These are phyloP conservation scores for Ramularia endophylla DNA, from an alignment of 2,329 filamentous ascomycete genomes.

Conservation along the genomic window DNA sequence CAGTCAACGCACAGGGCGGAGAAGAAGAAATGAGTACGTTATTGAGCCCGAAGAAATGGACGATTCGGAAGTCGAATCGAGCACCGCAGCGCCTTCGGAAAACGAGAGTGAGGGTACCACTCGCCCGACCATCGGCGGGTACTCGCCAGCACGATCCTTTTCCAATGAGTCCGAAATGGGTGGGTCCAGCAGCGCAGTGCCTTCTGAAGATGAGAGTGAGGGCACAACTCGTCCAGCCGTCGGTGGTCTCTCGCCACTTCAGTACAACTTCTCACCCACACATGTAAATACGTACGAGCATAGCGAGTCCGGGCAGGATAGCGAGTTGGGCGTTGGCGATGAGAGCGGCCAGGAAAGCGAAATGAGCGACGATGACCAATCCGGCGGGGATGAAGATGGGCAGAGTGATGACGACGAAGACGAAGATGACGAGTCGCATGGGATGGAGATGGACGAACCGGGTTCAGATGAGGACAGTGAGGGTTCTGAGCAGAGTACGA, in stretches of 20 bases:
- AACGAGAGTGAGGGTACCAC: slow-evolving; percentile 1
- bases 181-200: too few relatives aligned
- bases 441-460: slow-evolving; percentile 2
- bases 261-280: too few relatives aligned
- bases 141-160: too few relatives aligned
- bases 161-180: too few relatives aligned
- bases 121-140: slow-evolving; percentile 4
- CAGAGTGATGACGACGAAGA: neutral
- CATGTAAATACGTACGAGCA: too few relatives aligned
- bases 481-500: slow-evolving; percentile 16
- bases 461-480: slow-evolving; percentile 5
- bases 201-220: slow-evolving; percentile 7
- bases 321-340: too few relatives aligned
- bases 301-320: neutral
- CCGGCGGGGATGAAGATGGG: too few relatives aligned
- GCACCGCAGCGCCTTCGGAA: neutral
- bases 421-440: slow-evolving; percentile 4
- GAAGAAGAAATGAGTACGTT: slow-evolving; percentile 4
- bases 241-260: slow-evolving; percentile 17
- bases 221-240: neutral
- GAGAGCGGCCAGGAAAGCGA: too few relatives aligned
- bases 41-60: too few relatives aligned
- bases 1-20: slow-evolving; percentile 3
- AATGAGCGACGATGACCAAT: too few relatives aligned
- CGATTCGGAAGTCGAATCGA: neutral